A percentile compares a stretch with the other conserved stretches of the same genome.
Conservation (phyloP, 2,329 filamentous ascomycete genomes). For the Aspergillus persii region DNA sequence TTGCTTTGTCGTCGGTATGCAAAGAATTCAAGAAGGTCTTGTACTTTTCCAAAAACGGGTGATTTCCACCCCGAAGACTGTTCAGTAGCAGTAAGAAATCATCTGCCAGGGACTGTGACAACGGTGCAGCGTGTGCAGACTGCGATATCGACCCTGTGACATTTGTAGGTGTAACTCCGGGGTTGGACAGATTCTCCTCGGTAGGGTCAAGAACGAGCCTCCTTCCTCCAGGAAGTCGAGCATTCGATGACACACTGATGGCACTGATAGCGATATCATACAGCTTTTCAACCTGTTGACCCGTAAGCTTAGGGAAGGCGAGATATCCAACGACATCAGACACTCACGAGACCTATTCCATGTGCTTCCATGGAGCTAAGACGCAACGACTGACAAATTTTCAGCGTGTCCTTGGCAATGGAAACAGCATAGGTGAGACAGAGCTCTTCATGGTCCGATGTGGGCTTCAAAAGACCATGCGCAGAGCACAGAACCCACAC, state of each 20-base stretch:
- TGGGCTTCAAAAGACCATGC: conserved; percentile 36
- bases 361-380: conserved; percentile 44
- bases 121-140: conserved; percentile 14
- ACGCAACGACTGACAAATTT: conserved; percentile 32
- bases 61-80: conserved; percentile 36
- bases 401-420: conserved; percentile 35
- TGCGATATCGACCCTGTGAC: conserved; percentile 8
- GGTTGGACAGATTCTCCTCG: background rate
- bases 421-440: conserved; percentile 37
- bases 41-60: conserved; percentile 36
- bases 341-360: conserved; percentile 39
- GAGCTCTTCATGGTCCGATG: conserved; percentile 38
- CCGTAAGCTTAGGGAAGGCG: conserved; percentile 2
- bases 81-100: conserved; percentile 32
- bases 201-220: conserved; percentile 3
- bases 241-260: conserved; percentile 28
- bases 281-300: conserved; percentile 37
- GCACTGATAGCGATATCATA: conserved; percentile 39
- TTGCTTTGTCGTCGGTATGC: conserved; percentile 17
- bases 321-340: background rate
- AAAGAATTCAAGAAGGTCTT: conserved; percentile 27
- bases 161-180: conserved; percentile 1
- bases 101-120: conserved; percentile 25
- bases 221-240: conserved; percentile 21
- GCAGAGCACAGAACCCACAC: conserved; percentile 43